Conservation (phyloP, 2,329 filamentous ascomycete genomes). For the Neofusicoccum ribis region DNA sequence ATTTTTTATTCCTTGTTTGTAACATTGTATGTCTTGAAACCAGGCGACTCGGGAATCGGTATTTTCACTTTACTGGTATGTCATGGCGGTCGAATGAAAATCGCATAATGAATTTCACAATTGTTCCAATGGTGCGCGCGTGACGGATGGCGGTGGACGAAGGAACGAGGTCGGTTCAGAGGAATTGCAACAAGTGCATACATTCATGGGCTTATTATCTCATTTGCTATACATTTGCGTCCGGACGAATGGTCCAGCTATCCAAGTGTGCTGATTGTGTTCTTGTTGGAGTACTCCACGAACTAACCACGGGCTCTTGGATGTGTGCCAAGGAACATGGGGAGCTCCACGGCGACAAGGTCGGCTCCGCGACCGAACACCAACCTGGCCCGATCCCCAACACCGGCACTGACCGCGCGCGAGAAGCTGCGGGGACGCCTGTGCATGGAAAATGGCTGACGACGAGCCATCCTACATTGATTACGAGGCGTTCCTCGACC, state of each 20-base stretch:
- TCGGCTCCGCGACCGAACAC: constrained; percentile 1
- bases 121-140: background rate
- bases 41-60: constrained; percentile 18
- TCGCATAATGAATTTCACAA: constrained; percentile 9
- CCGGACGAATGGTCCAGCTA: background rate
- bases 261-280: background rate
- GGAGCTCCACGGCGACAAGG: background rate
- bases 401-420: background rate
- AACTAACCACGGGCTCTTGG: background rate
- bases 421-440: background rate
- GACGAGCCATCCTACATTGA: constrained; percentile 80
- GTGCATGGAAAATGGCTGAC: constrained; percentile 6
- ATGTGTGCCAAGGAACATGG: background rate
- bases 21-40: constrained; percentile 20
- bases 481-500: constrained; percentile 86
- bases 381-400: constrained; percentile 7
- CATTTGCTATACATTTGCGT: background rate
- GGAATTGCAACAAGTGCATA: too few species aligned
- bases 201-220: background rate
- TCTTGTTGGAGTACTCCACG: too few species aligned
- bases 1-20: constrained; percentile 15
- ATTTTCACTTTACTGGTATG: constrained; percentile 18
- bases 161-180: too few species aligned
- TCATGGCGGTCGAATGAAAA: constrained; percentile 18
- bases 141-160: background rate